Evolutionary conservation across 768 basidiomycete genomes (phyloP).

Genomic region (Mycena capillaripes): DNA sequence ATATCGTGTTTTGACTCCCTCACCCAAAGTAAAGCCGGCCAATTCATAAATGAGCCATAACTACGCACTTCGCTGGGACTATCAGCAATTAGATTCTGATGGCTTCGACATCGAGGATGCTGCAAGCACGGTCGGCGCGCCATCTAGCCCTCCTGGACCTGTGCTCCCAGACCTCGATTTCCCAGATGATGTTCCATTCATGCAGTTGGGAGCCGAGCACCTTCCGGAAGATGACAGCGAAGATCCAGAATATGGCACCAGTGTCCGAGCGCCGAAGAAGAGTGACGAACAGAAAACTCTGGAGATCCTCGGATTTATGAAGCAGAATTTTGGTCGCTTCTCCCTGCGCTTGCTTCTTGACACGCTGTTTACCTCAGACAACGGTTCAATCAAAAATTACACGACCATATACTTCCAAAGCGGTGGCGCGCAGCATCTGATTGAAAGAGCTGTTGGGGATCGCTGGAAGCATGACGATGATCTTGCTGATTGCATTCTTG

Average conservation of each 20-base stretch:
- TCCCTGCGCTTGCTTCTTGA: neutral
- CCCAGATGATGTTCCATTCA: neutral
- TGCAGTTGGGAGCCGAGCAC: neutral
- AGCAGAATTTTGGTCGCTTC: neutral
- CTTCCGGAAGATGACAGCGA: neutral
- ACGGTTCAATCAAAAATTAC: neutral
- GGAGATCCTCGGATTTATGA: neutral
- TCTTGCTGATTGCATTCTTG: no score
- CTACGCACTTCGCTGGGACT: neutral
- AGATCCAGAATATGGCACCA: neutral
- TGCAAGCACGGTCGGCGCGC: neutral
- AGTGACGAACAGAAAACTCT: neutral
- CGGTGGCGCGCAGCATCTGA: neutral
- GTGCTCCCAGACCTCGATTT: neutral
- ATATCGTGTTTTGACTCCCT: neutral
- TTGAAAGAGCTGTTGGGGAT: neutral
- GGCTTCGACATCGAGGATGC: conserved; percentile 11
- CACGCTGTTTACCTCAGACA: neutral
- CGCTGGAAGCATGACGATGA: no score
- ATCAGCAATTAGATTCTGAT: conserved; percentile 1
- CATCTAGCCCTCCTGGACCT: neutral
- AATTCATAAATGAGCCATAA: conserved; percentile 2
- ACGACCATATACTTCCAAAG: neutral
- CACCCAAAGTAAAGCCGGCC: neutral
- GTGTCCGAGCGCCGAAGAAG: neutral